Evolutionary conservation across 306 rosid genomes (phyloP).

Genomic region (Pachyrhizus erosus): DNA sequence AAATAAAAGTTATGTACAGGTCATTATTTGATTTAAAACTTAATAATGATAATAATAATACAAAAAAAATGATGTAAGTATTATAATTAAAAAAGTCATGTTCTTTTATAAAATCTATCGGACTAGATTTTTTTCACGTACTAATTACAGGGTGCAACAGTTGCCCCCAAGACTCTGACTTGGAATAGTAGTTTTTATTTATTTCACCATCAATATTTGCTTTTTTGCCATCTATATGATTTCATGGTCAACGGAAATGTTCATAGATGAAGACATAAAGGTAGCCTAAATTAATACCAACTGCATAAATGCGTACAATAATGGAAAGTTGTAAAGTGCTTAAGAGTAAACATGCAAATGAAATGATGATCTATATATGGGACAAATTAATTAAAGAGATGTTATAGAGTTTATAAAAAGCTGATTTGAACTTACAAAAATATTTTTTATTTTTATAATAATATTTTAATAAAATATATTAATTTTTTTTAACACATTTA

Average conservation of each 20-base stretch:
- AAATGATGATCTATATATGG: background rate
- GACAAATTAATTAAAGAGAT: background rate
- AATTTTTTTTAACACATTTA: no score
- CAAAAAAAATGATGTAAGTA: background rate
- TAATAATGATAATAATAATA: background rate
- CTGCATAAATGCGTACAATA: background rate
- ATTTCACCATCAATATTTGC: background rate
- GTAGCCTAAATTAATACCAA: background rate
- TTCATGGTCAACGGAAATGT: background rate
- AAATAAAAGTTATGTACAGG: background rate
- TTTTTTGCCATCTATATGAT: background rate
- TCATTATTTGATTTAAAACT: background rate
- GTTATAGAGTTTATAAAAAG: background rate
- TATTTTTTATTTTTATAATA: no score
- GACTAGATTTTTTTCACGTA: background rate
- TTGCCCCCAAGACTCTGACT: background rate
- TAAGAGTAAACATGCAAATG: background rate
- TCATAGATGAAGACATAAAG: background rate
- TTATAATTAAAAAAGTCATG: background rate
- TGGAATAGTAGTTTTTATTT: background rate
- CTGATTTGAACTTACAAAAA: background rate
- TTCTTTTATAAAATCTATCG: background rate
- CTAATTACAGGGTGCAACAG: background rate
- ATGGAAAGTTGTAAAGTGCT: background rate
- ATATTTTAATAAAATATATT: no score